Base-by-base conservation (phyloP, 768 basidiomycete genomes). In the Clitopilus hobsonii region DNA sequence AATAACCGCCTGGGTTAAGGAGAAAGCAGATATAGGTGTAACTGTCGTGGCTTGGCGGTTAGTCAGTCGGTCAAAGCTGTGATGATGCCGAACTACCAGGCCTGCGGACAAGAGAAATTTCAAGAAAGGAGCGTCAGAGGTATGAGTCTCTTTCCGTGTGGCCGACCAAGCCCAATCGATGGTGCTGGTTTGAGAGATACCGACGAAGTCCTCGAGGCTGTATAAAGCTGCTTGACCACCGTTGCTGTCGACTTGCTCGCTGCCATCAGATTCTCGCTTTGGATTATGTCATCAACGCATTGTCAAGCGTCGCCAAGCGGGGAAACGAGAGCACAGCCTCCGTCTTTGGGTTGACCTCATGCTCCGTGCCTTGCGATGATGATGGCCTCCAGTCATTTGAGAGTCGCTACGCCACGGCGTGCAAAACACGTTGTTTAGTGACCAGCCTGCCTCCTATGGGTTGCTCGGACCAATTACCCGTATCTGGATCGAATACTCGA, bases 1-100 rank as follows among this genome's bases (percentile, higher is more conserved):
- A 53, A 51, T 57, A 59, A 63, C 69, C 65, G 67, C 69, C 68
- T 69, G 41, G 58, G 51, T 52, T 55, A 59, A n/a, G 22, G 45
- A 53, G 50, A 52, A 45, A 51, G 26, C 54, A 56, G 50, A 58
- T 36, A 50, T 48, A 54, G 38, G 55, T 54, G 56, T 36, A 45
- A 53, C 47, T 41, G 29, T 25, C n/a, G 41, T 56, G 56, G 55
- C 64, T 65, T 65, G 64, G 64, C 64, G 41, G 59, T 62, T 61
- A 53, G 59, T 63, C 60, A 60, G 56, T 29, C 50, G 41, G 16
- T 10, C n/a, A 54, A 6, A 23, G 27, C 36, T 58, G 57, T 41
- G 18, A 48, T 49, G 51, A 38, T 47, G 51, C 47, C 38, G 29
- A 30, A 24, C 55, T 49, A 25, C 60, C 58, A 38, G 41, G 59